Conservation (phyloP, 2,329 filamentous ascomycete genomes). For the Talaromyces sp. region DNA sequence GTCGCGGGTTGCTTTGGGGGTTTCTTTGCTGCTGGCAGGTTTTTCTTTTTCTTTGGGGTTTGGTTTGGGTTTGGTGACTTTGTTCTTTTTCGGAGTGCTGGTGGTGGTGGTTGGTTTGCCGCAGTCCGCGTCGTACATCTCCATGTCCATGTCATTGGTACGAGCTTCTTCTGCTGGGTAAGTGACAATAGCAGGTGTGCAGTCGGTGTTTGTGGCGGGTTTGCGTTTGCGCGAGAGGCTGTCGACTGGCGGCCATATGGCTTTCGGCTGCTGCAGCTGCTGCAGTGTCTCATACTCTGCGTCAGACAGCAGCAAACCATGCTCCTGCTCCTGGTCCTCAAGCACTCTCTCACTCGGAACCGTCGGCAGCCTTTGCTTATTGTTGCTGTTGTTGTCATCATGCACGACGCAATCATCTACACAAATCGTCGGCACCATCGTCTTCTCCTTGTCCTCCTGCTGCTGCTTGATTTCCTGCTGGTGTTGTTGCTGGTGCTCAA, state of each 20-base stretch:
- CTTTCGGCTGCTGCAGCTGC: constrained; percentile 10
- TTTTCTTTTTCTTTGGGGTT: neutral
- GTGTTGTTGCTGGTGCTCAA: neutral
- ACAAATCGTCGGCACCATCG: constrained; percentile 17
- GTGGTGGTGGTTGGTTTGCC: neutral
- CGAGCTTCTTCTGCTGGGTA: neutral
- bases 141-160: neutral
- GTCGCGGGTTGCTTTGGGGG: constrained; percentile 2
- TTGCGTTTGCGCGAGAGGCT: constrained; percentile 31
- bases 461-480: neutral
- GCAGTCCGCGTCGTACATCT: constrained; percentile 3
- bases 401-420: constrained; percentile 15
- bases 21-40: neutral
- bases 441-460: neutral
- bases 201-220: constrained; percentile 12
- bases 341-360: constrained; percentile 43
- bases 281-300: neutral
- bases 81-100: neutral
- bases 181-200: neutral
- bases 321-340: too few species aligned
- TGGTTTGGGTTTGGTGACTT: neutral
- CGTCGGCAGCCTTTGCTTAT: constrained; percentile 25
- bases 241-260: constrained; percentile 17
- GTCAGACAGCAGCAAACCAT: neutral
- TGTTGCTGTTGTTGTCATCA: neutral